These are phyloP conservation scores for Amoebophrya sp. DNA, from an alignment of 169 alveolate species.

Conservation along the genomic window DNA sequence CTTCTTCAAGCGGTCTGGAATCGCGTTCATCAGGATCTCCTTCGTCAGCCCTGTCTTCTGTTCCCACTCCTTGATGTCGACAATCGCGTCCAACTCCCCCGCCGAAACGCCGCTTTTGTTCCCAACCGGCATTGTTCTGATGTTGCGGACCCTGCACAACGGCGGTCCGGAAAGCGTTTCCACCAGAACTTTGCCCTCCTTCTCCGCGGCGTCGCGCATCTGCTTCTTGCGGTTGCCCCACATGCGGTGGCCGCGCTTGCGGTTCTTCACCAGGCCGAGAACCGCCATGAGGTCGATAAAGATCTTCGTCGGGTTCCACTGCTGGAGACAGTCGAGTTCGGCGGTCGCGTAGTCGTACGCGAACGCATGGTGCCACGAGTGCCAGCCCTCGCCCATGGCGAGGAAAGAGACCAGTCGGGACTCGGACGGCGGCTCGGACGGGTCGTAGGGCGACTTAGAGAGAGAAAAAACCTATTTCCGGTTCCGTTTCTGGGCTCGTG, in stretches of 20 bases:
- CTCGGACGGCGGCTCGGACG: constrained; percentile 33
- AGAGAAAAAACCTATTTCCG: neutral
- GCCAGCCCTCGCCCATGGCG: constrained; percentile 73
- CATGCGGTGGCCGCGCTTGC: neutral
- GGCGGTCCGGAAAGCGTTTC: neutral
- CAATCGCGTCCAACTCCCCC: neutral
- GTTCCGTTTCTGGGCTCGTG: no score
- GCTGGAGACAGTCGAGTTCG: constrained; percentile 40
- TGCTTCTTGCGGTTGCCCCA: neutral
- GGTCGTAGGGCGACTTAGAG: constrained; percentile 33
- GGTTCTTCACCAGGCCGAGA: neutral
- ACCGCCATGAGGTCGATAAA: constrained; percentile 25
- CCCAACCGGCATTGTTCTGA: neutral
- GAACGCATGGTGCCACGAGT: constrained; percentile 65
- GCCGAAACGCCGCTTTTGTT: neutral
- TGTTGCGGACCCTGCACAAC: neutral
- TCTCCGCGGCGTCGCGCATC: neutral
- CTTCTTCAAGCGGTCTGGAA: neutral
- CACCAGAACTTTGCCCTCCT: neutral
- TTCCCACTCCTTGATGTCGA: neutral
- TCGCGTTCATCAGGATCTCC: neutral
- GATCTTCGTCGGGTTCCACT: constrained; percentile 41
- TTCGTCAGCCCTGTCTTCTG: neutral
- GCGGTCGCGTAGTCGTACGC: constrained; percentile 64
- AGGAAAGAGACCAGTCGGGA: constrained; percentile 44